These are phyloP conservation scores for Penicillium oxalicum DNA, from an alignment of 2,329 filamentous ascomycete genomes.

Conservation along the genomic window DNA sequence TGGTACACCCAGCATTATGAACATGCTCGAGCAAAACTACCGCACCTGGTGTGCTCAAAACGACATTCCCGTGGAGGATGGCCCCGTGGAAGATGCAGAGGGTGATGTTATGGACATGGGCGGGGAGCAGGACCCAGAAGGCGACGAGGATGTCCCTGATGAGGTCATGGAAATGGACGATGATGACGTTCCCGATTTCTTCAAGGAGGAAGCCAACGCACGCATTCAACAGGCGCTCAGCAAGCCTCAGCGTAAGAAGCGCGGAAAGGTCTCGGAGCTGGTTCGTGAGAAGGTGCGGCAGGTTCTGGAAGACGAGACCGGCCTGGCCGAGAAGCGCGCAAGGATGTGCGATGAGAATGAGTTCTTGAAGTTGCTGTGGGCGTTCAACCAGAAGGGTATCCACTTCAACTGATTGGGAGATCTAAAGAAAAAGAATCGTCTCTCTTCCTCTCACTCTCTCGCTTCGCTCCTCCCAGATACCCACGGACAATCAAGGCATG, in stretches of 20 bases:
- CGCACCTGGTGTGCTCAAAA: conserved; percentile 85
- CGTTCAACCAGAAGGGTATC: conserved; percentile 87
- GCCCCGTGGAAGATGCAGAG: conserved; percentile 34
- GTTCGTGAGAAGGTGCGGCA: conserved; percentile 82
- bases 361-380: conserved; percentile 73
- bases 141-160: conserved; percentile 42
- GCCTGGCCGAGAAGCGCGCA: conserved; percentile 72
- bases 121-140: conserved; percentile 25
- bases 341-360: conserved; percentile 89
- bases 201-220: conserved; percentile 55
- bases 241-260: conserved; percentile 60
- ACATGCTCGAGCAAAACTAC: conserved; percentile 82
- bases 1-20: conserved; percentile 71
- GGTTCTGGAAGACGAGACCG: conserved; percentile 74
- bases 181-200: conserved; percentile 76
- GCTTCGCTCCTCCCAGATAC: not conserved
- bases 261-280: conserved; percentile 71
- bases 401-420: conserved; percentile 64
- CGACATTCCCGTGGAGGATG: conserved; percentile 70
- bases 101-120: conserved; percentile 34
- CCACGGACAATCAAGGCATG: conserved; percentile 5
- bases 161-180: conserved; percentile 49
- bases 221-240: conserved; percentile 36
- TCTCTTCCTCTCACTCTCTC: not conserved
- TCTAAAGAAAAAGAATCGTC: no score